Percentiles rank a stretch among this genome's conserved stretches.
phyloP scores from a whole-genome alignment of 305 asterid species.

The Withania somnifera region DNA sequence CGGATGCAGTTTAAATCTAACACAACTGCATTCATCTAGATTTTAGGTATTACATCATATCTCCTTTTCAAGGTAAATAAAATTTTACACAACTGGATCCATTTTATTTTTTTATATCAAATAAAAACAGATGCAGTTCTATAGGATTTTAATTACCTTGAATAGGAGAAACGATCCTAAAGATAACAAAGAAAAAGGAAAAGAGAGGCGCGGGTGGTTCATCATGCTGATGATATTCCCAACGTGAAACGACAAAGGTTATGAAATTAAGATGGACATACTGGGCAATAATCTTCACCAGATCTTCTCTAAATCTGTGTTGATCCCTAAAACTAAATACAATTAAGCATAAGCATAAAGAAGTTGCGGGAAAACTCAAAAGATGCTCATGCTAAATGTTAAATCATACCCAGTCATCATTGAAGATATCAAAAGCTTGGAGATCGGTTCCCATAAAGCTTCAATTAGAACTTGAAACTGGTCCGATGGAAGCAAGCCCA shows the following conservation, averaged over 20 bases:
- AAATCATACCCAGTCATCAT: constrained; percentile 82
- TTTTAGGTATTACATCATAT: not conserved
- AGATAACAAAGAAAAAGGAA: not conserved
- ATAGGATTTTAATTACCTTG: not conserved
- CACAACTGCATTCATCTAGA: not conserved
- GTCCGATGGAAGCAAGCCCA: constrained; percentile 84
- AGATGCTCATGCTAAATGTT: not conserved
- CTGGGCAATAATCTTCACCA: not conserved
- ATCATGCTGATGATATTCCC: not conserved
- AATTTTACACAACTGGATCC: not conserved
- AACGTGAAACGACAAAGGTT: not conserved
- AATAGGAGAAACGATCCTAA: not conserved
- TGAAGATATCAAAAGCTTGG: constrained; percentile 74
- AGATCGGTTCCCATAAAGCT: constrained; percentile 83
- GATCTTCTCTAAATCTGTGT: not conserved
- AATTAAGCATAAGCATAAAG: not conserved
- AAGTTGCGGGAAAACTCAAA: not conserved
- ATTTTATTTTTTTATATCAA: not conserved
- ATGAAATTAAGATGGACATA: not conserved
- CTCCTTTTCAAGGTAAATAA: not conserved
- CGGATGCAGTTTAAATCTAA: not conserved
- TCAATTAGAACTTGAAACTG: constrained; percentile 84
- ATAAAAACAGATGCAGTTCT: not conserved
- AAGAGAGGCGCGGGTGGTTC: not conserved
- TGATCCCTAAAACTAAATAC: not conserved